These are phyloP conservation scores for Suhomyces sp. DNA, from an alignment of 805 yeast species.

Conservation along the genomic window DNA sequence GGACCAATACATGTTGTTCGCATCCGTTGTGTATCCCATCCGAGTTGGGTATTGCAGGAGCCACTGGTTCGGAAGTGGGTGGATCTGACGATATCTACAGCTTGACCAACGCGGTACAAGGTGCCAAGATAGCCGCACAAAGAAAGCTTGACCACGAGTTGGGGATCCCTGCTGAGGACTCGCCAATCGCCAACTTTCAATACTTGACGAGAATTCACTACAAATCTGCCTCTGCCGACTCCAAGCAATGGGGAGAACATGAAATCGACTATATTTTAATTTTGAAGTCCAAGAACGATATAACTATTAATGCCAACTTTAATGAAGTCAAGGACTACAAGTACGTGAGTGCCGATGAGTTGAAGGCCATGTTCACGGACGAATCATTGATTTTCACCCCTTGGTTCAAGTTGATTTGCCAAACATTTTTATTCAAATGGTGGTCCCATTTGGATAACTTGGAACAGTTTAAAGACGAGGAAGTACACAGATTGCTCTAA, in stretches of 20 bases:
- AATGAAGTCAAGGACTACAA: conserved; percentile 77
- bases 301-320: conserved; percentile 60
- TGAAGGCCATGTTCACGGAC: conserved; percentile 76
- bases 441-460: conserved; percentile 75
- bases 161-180: conserved; percentile 67
- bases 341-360: conserved; percentile 68
- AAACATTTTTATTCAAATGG: conserved; percentile 88
- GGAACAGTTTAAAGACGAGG: conserved; percentile 46
- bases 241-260: conserved; percentile 92
- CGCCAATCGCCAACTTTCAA: conserved; percentile 66
- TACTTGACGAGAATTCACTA: conserved; percentile 94
- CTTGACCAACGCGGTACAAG: conserved; percentile 62
- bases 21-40: conserved; percentile 86
- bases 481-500: conserved; percentile 50
- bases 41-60: conserved; percentile 61
- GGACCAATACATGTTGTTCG: conserved; percentile 99
- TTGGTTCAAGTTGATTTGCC: conserved; percentile 96
- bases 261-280: conserved; percentile 94
- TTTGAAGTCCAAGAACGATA: conserved; percentile 53
- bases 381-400: conserved; percentile 79
- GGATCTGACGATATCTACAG: conserved; percentile 22
- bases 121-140: conserved; percentile 85
- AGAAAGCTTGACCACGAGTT: conserved; percentile 92
- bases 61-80: conserved; percentile 7
- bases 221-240: conserved; percentile 72